Conservation (phyloP, 1,139 yeast species). For the Scheffersomyces stambukii region DNA sequence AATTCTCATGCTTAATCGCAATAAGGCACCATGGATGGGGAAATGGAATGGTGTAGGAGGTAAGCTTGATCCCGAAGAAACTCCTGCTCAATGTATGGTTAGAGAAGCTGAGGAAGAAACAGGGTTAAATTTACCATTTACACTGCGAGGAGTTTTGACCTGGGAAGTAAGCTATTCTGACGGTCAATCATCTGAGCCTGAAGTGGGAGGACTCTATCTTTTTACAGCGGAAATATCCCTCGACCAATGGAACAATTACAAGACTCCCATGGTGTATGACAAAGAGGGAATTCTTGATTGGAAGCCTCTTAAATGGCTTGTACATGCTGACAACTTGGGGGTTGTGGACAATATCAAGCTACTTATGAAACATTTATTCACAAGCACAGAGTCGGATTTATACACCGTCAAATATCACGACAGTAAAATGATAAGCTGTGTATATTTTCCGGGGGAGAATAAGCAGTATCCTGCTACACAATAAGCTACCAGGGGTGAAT, state of each 20-base stretch:
- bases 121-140: constrained; percentile 28
- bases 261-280: constrained; percentile 20
- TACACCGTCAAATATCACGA: constrained; percentile 19
- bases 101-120: constrained; percentile 46
- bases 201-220: constrained; percentile 38
- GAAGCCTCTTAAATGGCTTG: constrained; percentile 38
- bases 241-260: constrained; percentile 21
- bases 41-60: constrained; percentile 53
- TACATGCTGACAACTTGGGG: constrained; percentile 38
- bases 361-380: constrained; percentile 25
- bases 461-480: no score
- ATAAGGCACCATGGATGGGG: constrained; percentile 50
- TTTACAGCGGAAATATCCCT: constrained; percentile 35
- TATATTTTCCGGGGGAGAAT: constrained; percentile 14
- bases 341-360: constrained; percentile 37
- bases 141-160: constrained; percentile 32
- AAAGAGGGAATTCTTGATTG: constrained; percentile 47
- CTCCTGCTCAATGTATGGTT: constrained; percentile 36
- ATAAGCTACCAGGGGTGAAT: no score
- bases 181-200: constrained; percentile 7
- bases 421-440: constrained; percentile 13
- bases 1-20: constrained; percentile 37
- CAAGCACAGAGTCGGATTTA: constrained; percentile 17
- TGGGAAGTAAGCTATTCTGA: constrained; percentile 28
- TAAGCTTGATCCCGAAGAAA: constrained; percentile 33